Base-by-base conservation (phyloP, 2,329 filamentous ascomycete genomes). In the Sordariomycetes sp. region DNA sequence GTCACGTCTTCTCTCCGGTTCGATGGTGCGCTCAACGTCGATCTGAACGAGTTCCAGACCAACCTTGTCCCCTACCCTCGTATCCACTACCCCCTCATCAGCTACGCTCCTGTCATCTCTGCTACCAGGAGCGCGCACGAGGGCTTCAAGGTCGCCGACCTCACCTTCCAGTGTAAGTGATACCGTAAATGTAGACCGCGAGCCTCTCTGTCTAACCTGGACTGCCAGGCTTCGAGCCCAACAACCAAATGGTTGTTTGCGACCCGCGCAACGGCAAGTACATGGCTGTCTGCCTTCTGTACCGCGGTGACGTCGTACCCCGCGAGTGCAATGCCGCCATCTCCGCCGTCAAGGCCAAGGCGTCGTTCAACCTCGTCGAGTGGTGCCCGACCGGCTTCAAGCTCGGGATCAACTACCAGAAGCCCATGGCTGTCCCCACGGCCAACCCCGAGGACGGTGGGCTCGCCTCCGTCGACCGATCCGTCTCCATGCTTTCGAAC, bases 111-210 rank as follows among this genome's bases (percentile, higher is more conserved):
- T 35, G 85, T 89, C 65, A 79, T 88, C 63, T 88, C 85, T 24
- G 83, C 84, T 60, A 79, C 81, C 76, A 89, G 89, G 81, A 90
- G 87, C 72, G 82, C 85, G 54, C 89, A 94, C 69, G 89, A 94
- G 78, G 90, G 87, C 78, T 92, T 92, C 83, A 90, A 90, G 79
- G 86, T 91, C 58, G 81, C 84, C 62, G 90, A 94, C 64, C 74
- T 88, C 62, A 88, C 85, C 68, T 84, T 87, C 75, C 85, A 88
- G 72, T 88, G 85, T 88, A 77, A 69, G 81, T 76, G 7, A 46
- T 24, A 3, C 46, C 22, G 3, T 22, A 12, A 11, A 14, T 8
- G 8, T n/a, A 50, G 22, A 14, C 12, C 5, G 2, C 3, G n/a
- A 24, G 46, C 22, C 22, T 24, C 20, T 24, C n/a, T 10, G n/a